Conservation (phyloP, 345 rosid species). For the Euphorbia pulcherrima region DNA sequence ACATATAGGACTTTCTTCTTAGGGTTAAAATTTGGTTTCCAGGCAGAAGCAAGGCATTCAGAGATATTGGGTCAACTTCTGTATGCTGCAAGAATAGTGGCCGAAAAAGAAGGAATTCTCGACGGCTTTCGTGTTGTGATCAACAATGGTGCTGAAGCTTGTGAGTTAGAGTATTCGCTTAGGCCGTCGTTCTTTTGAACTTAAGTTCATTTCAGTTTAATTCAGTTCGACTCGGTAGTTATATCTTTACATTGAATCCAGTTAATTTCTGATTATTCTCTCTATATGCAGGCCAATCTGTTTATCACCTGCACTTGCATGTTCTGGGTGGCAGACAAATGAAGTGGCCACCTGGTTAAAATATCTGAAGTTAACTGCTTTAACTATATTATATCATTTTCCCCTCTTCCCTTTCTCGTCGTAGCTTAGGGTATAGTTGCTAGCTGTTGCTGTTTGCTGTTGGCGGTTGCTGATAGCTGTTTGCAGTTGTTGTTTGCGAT, state of each 20-base stretch:
- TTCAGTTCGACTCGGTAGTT: too few species aligned
- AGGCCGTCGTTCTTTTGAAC: too few species aligned
- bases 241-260: too few species aligned
- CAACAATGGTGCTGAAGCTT: slow-evolving; percentile 73
- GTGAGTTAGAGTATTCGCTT: slow-evolving; percentile 40
- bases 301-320: slow-evolving; percentile 87
- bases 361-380: background rate
- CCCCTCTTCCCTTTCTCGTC: too few species aligned
- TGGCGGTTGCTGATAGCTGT: too few species aligned
- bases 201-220: too few species aligned
- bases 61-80: slow-evolving; percentile 78
- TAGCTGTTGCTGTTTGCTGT: too few species aligned
- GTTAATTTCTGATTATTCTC: too few species aligned
- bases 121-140: slow-evolving; percentile 91
- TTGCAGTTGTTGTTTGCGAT: too few species aligned
- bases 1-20: background rate
- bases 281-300: slow-evolving; percentile 76
- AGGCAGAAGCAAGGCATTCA: slow-evolving; percentile 77
- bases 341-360: slow-evolving; percentile 91
- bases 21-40: background rate
- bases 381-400: background rate
- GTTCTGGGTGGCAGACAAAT: slow-evolving; percentile 80
- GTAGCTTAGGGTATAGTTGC: too few species aligned
- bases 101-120: slow-evolving; percentile 83
- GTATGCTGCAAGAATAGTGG: slow-evolving; percentile 72